Conservation (phyloP, 176 grass and related monocot species). For the Oryza punctata region DNA sequence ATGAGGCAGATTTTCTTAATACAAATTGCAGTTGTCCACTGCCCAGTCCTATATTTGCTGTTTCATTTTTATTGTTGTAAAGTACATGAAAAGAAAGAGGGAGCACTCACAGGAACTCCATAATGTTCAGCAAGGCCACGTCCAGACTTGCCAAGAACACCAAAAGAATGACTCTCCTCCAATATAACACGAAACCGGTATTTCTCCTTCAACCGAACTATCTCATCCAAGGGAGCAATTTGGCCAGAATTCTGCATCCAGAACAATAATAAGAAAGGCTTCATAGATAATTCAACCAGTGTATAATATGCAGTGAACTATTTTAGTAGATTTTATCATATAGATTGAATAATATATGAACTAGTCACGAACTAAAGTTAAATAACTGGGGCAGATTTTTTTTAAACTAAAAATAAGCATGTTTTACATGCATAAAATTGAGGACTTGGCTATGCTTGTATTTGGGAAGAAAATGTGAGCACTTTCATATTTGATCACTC, state of each 20-base stretch:
- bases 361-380: no score
- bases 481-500: no score
- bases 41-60: background rate
- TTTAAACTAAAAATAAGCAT: no score
- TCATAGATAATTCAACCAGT: background rate
- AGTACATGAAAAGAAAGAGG: background rate
- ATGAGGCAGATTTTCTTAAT: background rate
- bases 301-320: background rate
- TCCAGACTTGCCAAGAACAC: constrained; percentile 60
- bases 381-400: no score
- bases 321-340: background rate
- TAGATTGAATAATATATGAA: no score
- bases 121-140: constrained; percentile 66
- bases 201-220: constrained; percentile 61
- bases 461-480: no score
- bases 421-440: no score
- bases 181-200: constrained; percentile 55
- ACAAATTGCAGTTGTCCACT: background rate
- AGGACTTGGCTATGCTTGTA: no score
- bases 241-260: constrained; percentile 58
- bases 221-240: constrained; percentile 62
- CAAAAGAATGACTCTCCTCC: constrained; percentile 66
- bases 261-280: background rate
- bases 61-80: background rate
- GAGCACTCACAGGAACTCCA: constrained; percentile 48